Base-by-base conservation (phyloP, 208 protist genomes). In the Leishmania guyanensis region DNA sequence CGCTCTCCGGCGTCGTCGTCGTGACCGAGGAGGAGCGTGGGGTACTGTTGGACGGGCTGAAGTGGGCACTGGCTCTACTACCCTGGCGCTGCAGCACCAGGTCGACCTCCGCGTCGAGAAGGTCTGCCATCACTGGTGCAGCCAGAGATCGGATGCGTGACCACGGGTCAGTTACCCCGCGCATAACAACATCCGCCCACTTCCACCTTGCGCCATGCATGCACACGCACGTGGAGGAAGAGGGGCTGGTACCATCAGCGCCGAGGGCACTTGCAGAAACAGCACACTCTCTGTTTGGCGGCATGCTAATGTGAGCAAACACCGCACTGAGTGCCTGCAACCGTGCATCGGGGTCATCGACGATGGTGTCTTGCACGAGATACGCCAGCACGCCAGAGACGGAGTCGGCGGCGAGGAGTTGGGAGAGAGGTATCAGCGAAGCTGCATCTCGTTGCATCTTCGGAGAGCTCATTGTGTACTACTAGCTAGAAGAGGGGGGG, bases 141-240 rank as follows among this genome's bases (percentile, higher is more conserved):
- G 76, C 75, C 39, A 85, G 58, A 64, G 73, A 75, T 20, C 90
- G 90, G 60, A 94, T 87, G 60, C 88, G 84, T 39, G 93, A 96
- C 91, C 91, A 94, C 69, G 89, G 78, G 78, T 96, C 93, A 46
- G 90, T 86, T n/a, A 87, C 88, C 5, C 91, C 93, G 39, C 86
- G 82, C 70, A 96, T 83, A 66, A 96, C 84, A 3, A 91, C 80
- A 22, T 88, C 79, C n/a, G 82, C 82, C 77, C 82, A 86, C 56
- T 80, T 76, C 82, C 82, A 86, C 46, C 78, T 50, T 33, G 22
- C n/a, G 12, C 70, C 77, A 9, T 79, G 72, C 54, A 17, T 58
- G 29, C 70, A 60, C 20, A 77, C 26, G 65, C n/a, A 3, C 56
- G 16, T 73, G 36, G 33, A 33, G 71, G 48, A 51, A 72, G 68